phyloP scores from a whole-genome alignment of 139 green algal genomes.

The Raphidocelis subcapitata region DNA sequence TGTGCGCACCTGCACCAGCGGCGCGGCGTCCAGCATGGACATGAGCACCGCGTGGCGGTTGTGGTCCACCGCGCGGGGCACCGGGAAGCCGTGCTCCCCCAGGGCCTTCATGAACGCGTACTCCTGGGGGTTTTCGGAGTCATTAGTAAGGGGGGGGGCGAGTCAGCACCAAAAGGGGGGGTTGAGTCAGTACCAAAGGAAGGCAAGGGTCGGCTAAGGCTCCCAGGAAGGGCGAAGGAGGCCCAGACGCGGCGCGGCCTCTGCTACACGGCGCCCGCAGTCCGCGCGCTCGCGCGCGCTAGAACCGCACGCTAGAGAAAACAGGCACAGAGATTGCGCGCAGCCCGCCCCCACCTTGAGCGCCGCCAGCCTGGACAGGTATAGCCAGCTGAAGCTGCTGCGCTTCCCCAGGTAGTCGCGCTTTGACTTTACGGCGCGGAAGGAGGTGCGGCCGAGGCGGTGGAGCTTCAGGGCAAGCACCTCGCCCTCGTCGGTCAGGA shows the following conservation, averaged over 20 bases:
- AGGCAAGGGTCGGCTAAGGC: too few relatives aligned
- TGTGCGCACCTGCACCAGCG: conserved; percentile 70
- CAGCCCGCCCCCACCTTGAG: conserved; percentile 56
- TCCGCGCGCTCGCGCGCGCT: too few relatives aligned
- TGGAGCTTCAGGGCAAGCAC: conserved; percentile 94
- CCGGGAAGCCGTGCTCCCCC: conserved; percentile 84
- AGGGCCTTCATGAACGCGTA: conserved; percentile 98
- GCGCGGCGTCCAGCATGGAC: conserved; percentile 75
- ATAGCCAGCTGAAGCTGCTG: conserved; percentile 89
- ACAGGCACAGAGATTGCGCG: too few relatives aligned
- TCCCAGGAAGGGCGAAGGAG: too few relatives aligned
- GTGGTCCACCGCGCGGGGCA: conserved; percentile 89
- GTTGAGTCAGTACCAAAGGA: too few relatives aligned
- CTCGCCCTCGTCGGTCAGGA: conserved; percentile 75
- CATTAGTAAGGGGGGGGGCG: too few relatives aligned
- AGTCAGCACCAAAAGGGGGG: too few relatives aligned
- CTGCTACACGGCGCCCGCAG: too few relatives aligned
- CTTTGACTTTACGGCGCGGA: conserved; percentile 96
- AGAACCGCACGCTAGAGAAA: too few relatives aligned
- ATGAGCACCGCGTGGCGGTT: conserved; percentile 98
- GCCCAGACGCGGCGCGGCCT: too few relatives aligned
- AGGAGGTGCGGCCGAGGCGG: conserved; percentile 94
- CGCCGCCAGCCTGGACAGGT: conserved; percentile 90
- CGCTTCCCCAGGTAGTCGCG: conserved; percentile 90
- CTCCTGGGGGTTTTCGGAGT: too few relatives aligned